Conservation (phyloP, 1,284 basidiomycete species). For the Apiotrichum porosum region DNA sequence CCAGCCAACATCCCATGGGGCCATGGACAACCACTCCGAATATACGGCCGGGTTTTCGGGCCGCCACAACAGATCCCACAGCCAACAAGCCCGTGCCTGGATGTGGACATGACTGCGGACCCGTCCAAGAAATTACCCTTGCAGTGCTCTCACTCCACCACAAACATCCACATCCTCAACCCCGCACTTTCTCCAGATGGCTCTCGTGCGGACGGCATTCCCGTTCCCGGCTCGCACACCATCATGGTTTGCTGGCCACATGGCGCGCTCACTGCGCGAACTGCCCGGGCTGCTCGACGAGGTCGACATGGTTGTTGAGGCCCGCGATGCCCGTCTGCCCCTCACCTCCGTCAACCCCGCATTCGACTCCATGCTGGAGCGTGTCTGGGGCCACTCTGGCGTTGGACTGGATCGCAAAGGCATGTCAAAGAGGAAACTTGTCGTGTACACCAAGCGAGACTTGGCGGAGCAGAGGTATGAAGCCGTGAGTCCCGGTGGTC, state of each 20-base stretch:
- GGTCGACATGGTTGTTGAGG: conserved; percentile 89
- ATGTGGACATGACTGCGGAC: background rate
- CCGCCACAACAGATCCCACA: no score
- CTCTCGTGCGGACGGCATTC: conserved; percentile 32
- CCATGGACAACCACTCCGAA: no score
- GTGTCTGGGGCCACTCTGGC: conserved; percentile 34
- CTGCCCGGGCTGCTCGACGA: conserved; percentile 70
- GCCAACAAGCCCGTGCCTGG: no score
- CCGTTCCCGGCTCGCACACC: conserved; percentile 55
- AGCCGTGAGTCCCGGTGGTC: conserved; percentile 58
- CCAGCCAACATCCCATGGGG: no score
- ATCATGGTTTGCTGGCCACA: conserved; percentile 97
- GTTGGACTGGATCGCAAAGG: conserved; percentile 31
- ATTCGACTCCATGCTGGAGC: conserved; percentile 60
- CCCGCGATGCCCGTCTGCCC: conserved; percentile 86
- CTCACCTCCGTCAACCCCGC: conserved; percentile 88
- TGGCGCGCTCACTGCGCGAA: conserved; percentile 78
- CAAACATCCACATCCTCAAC: no score
- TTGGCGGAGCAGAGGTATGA: conserved; percentile 79
- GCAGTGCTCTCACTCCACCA: background rate
- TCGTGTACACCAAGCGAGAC: conserved; percentile 92
- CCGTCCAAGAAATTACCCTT: background rate
- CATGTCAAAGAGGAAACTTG: conserved; percentile 63
- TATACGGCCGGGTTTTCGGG: no score
- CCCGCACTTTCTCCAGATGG: no score